These are phyloP conservation scores for Polyporus arcularius DNA, from an alignment of 768 basidiomycete genomes.

Conservation along the genomic window DNA sequence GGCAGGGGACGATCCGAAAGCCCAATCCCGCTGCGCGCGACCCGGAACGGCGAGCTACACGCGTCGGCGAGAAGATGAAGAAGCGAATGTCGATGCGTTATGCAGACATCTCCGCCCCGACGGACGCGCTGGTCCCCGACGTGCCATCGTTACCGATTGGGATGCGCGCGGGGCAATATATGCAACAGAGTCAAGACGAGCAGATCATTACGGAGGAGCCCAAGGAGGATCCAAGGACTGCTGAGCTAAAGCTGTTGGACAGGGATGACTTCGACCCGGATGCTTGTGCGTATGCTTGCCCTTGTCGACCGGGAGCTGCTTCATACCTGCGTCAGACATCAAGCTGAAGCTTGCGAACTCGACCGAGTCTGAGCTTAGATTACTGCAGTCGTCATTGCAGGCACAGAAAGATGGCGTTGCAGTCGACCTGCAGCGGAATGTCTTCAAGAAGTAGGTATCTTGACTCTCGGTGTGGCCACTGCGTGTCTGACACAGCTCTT, in stretches of 20 bases:
- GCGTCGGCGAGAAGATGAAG: conserved; percentile 88
- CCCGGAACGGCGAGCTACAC: conserved; percentile 41
- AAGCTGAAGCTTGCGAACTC: conserved; percentile 90
- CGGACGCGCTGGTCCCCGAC: conserved; percentile 54
- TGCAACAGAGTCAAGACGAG: conserved; percentile 28
- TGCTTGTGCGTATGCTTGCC: conserved; percentile 60
- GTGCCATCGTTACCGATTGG: conserved; percentile 58
- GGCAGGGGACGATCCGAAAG: conserved; percentile 8
- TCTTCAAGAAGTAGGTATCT: conserved; percentile 82
- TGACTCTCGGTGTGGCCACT: not conserved
- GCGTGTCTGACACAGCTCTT: not conserved
- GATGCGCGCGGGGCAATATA: conserved; percentile 35
- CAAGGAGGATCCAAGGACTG: conserved; percentile 60
- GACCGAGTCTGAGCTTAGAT: conserved; percentile 77
- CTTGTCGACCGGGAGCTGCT: not conserved
- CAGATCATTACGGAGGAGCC: conserved; percentile 39
- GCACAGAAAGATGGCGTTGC: conserved; percentile 72
- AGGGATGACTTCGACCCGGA: conserved; percentile 86
- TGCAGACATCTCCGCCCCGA: conserved; percentile 80
- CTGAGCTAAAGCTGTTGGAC: conserved; percentile 65
- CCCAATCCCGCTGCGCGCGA: conserved; percentile 14
- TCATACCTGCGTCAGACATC: conserved; percentile 48
- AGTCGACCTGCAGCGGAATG: conserved; percentile 83
- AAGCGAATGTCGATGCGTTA: conserved; percentile 95
- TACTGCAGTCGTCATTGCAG: conserved; percentile 75